Percentiles rank a stretch among this genome's conserved stretches.
Evolutionary conservation across 768 basidiomycete species (phyloP).

Genomic region (Leccinum subtestaceum): DNA sequence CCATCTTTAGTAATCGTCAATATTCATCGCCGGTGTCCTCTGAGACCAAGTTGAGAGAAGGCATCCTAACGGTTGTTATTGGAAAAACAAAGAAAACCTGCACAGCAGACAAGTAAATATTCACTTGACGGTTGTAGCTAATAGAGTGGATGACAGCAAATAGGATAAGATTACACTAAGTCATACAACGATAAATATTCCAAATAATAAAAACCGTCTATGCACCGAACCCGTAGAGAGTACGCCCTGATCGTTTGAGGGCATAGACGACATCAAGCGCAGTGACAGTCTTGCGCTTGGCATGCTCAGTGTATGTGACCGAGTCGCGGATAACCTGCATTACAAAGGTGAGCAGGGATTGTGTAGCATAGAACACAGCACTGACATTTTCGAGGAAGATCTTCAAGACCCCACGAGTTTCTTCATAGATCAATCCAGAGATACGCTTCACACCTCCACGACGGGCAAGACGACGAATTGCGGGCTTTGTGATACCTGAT

Average conservation of each 20-base stretch:
- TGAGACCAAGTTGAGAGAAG: no score
- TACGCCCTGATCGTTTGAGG: constrained; percentile 81
- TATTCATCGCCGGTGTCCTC: no score
- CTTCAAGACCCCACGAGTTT: constrained; percentile 50
- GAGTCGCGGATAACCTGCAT: constrained; percentile 87
- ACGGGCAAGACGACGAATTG: constrained; percentile 91
- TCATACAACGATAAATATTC: constrained; percentile 35
- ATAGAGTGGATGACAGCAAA: background rate
- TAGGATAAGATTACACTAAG: constrained; percentile 31
- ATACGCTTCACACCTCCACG: constrained; percentile 96
- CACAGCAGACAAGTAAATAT: background rate
- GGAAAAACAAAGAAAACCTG: no score
- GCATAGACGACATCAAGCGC: constrained; percentile 93
- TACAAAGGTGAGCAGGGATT: background rate
- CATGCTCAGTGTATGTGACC: constrained; percentile 98
- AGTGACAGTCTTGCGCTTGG: constrained; percentile 93
- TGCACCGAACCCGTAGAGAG: constrained; percentile 91
- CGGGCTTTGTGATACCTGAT: constrained; percentile 90
- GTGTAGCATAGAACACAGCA: background rate
- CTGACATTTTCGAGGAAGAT: constrained; percentile 92
- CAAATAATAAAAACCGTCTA: constrained; percentile 13
- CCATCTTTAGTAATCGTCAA: no score
- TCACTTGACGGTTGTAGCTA: background rate
- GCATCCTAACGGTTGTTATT: no score
- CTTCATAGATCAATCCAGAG: constrained; percentile 69